Evolutionary conservation across 345 rosid species (phyloP).

Genomic region (Eucalyptus erythrocorys): DNA sequence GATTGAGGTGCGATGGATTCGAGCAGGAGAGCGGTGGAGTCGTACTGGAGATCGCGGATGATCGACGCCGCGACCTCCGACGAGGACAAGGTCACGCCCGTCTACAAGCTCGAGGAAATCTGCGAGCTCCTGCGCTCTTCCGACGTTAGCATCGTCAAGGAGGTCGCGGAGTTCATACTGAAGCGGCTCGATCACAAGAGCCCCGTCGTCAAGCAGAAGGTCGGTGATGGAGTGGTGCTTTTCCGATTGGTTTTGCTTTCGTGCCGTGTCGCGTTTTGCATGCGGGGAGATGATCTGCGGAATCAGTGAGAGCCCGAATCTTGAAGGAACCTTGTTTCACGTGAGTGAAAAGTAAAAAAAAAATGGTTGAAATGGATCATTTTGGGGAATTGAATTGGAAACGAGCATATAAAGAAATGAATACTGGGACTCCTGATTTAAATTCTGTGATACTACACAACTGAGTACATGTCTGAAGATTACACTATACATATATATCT

Average conservation of each 20-base stretch:
- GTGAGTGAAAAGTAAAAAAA: neutral
- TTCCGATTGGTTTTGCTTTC: neutral
- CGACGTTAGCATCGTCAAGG: constrained; percentile 73
- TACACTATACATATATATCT: neutral
- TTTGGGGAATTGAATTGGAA: neutral
- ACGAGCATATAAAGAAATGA: neutral
- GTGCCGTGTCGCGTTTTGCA: neutral
- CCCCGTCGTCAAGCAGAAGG: constrained; percentile 91
- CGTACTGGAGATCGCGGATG: constrained; percentile 96
- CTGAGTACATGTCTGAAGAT: neutral
- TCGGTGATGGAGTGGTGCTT: constrained; percentile 7
- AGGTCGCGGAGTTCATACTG: constrained; percentile 62
- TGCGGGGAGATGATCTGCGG: neutral
- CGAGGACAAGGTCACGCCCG: constrained; percentile 87
- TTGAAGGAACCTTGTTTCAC: neutral
- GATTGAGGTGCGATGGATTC: constrained; percentile 52
- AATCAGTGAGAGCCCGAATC: neutral
- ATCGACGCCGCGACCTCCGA: constrained; percentile 78
- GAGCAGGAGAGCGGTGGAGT: constrained; percentile 96
- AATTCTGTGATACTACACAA: neutral
- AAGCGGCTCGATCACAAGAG: constrained; percentile 87
- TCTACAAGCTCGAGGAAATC: constrained; percentile 90
- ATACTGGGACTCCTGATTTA: neutral
- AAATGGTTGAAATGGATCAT: neutral
- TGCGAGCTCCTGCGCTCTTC: constrained; percentile 85